A percentile compares a stretch with the other conserved stretches of the same genome.
Evolutionary conservation across 495 filamentous ascomycete species (phyloP).

Genomic region (Pseudoneurospora amorphoporcata): DNA sequence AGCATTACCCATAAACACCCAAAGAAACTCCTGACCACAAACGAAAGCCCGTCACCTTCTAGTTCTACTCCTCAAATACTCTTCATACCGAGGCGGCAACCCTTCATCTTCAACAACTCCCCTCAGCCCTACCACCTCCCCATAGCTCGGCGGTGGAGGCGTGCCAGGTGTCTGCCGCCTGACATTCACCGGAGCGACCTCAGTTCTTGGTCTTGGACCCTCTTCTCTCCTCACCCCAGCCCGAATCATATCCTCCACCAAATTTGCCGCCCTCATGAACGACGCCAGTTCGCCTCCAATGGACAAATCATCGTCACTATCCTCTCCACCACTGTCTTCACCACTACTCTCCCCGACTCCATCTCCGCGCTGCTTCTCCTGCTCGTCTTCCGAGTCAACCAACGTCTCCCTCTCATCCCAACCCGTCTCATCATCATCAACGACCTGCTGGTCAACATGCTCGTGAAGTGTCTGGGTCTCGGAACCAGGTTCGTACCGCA

Average conservation of each 20-base stretch:
- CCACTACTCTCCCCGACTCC: neutral
- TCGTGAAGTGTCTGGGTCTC: neutral
- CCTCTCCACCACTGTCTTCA: neutral
- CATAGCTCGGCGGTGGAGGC: neutral
- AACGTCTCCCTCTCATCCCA: neutral
- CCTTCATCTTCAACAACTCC: neutral
- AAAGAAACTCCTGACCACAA: neutral
- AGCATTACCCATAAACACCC: neutral
- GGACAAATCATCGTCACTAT: neutral
- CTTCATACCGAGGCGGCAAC: neutral
- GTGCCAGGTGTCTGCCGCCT: neutral
- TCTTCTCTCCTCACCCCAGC: conserved; percentile 27
- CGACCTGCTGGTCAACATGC: neutral
- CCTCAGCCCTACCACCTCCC: neutral
- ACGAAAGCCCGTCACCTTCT: neutral
- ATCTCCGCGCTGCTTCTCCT: neutral
- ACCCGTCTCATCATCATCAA: neutral
- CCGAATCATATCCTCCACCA: conserved; percentile 36
- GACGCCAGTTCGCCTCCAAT: conserved; percentile 32
- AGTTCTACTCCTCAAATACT: neutral
- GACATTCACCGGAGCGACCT: neutral
- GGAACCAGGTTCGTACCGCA: neutral
- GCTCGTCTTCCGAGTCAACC: neutral
- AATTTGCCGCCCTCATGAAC: conserved; percentile 34
- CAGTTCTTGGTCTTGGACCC: neutral